These are phyloP conservation scores for Lasiosphaeria hispida DNA, from an alignment of 495 filamentous ascomycete species.

Conservation along the genomic window DNA sequence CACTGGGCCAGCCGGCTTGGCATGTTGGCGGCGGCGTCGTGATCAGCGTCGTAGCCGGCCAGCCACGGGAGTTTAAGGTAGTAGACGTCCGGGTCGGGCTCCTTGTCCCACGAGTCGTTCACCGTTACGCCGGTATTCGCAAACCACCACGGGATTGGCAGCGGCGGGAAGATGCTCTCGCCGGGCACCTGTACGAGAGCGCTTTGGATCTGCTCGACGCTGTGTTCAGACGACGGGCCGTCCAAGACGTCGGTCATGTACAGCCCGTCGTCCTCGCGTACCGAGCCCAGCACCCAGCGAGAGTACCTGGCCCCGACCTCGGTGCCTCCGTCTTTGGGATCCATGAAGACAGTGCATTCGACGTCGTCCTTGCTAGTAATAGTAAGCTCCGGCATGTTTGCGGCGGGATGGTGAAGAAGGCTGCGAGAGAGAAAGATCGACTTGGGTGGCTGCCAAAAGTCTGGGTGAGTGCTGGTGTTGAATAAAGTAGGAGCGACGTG, in stretches of 20 bases:
- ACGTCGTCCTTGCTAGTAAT: not conserved
- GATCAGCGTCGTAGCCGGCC: not conserved
- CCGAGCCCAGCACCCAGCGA: not conserved
- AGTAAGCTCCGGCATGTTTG: not conserved
- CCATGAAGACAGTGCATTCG: not conserved
- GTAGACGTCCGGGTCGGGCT: not conserved
- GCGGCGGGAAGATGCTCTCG: conserved; percentile 1
- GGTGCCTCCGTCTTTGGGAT: not conserved
- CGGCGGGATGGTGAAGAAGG: not conserved
- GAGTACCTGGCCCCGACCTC: not conserved
- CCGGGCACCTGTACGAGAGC: not conserved
- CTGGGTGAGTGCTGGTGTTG: too few relatives aligned
- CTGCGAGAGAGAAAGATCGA: too few relatives aligned
- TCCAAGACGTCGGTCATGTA: not conserved
- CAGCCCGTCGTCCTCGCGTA: not conserved
- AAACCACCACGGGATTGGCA: conserved; percentile 7
- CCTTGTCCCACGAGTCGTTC: not conserved
- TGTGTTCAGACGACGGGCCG: not conserved
- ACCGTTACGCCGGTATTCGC: not conserved
- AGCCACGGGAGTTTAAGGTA: conserved; percentile 4
- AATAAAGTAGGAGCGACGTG: too few relatives aligned
- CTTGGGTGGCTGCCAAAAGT: not conserved
- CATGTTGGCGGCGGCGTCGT: not conserved
- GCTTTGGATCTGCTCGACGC: not conserved
- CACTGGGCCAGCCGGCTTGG: not conserved